phyloP scores from a whole-genome alignment of 2,329 filamentous ascomycete genomes.

The Blastomyces gilchristii region DNA sequence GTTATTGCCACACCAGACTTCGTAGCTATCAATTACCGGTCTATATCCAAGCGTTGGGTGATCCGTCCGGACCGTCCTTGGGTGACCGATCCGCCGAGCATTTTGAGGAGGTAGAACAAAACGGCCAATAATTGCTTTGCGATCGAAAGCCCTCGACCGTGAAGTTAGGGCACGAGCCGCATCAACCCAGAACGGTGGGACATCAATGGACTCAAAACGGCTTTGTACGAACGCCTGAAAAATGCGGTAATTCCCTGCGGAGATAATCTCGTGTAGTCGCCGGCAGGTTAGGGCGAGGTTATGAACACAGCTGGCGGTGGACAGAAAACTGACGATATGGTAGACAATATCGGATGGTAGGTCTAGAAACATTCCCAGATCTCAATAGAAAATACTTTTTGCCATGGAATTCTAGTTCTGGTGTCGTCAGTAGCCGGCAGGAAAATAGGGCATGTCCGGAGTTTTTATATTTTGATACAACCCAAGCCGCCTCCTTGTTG shows the following conservation, averaged over 20 bases:
- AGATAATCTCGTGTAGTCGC: constrained; percentile 37
- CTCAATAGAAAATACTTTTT: neutral
- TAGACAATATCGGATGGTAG: constrained; percentile 38
- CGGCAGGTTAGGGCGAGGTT: constrained; percentile 39
- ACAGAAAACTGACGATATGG: constrained; percentile 34
- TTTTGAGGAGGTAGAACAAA: constrained; percentile 39
- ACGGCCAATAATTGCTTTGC: constrained; percentile 45
- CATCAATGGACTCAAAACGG: constrained; percentile 39
- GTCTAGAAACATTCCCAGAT: constrained; percentile 23
- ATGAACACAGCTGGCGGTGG: constrained; percentile 37
- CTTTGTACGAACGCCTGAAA: constrained; percentile 39
- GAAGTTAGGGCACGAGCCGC: constrained; percentile 47
- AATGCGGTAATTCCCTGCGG: constrained; percentile 40
- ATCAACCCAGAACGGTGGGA: constrained; percentile 38
- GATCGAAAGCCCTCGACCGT: constrained; percentile 47
- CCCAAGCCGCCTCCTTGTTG: too few relatives aligned
- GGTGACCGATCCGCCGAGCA: constrained; percentile 31
- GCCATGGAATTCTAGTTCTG: neutral
- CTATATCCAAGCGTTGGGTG: constrained; percentile 46
- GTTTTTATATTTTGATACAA: neutral
- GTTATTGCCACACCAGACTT: constrained; percentile 37
- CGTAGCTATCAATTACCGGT: constrained; percentile 49
- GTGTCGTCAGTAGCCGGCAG: neutral
- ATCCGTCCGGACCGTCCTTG: constrained; percentile 36
- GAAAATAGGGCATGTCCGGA: neutral